Base-by-base conservation (phyloP, 371 early-diverging fungal genomes). In the Conidiobolus incongruus region DNA sequence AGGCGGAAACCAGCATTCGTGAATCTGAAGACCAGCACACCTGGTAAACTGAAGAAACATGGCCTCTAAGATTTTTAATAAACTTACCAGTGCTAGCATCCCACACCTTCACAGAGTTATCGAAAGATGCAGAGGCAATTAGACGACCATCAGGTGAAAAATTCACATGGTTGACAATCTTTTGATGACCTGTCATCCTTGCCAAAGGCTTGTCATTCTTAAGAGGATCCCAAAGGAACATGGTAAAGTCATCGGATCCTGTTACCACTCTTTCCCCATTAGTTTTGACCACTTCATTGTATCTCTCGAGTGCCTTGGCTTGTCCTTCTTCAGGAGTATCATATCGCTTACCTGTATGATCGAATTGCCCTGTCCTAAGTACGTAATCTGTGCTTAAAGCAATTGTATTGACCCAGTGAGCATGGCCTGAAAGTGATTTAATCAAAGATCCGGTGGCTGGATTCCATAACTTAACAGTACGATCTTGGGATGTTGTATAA, bases 91-190 rank as follows among this genome's bases (percentile, higher is more conserved):
- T 84, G 2, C 50, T 50, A 16, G 84, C 88, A 57, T 92, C 93
- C 98, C 98, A 98, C 21, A 97, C 52, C 63, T 95, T 96, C 31
- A 98, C 89, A 22, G 85, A 81, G 54, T 91, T 96, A 64, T 98
- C 98, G 55, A 98, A 99, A 20, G 90, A 84, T 2, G 92, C 95
- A 54, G 83, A 82, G 15, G 97, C 96, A 57, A 96, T 62, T 34
- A 67, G 68, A 19, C 82, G 63, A 11, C 95, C 92, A 54, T 94
- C 92, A 6, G 94, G 93, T 5, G 90, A 86, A 50, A 90, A 95
- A 46, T 70, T 65, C 16, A 91, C 81, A 50, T 86, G 86, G 52
- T 89, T 91, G 44, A 98, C 91, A 2, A 85, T 66, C 58, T 93
- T 90, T 60, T 92, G 95, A 58, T 97, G 98, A n/a, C 44, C 75